A percentile compares a stretch with the other conserved stretches of the same genome.
Evolutionary conservation across 805 yeast species (phyloP).

Genomic region (Pichia nanzhaoensis): DNA sequence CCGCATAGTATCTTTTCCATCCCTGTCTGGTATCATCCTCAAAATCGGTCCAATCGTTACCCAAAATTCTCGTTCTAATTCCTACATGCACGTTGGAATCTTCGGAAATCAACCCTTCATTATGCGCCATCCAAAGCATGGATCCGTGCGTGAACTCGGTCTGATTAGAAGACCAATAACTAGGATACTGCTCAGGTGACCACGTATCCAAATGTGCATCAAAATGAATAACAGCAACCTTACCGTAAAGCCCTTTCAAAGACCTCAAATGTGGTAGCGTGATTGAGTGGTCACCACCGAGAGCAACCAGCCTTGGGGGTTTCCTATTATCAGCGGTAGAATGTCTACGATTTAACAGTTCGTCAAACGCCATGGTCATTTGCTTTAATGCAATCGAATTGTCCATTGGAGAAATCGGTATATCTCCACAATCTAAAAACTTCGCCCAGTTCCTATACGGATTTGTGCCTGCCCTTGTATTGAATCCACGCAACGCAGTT

Average conservation of each 20-base stretch:
- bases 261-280: slow-evolving; percentile 68
- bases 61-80: slow-evolving; percentile 64
- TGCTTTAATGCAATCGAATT: slow-evolving; percentile 45
- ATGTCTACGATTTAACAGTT: slow-evolving; percentile 37
- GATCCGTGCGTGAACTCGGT: slow-evolving; percentile 74
- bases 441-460: slow-evolving; percentile 46
- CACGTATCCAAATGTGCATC: slow-evolving; percentile 84
- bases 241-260: slow-evolving; percentile 53
- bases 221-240: slow-evolving; percentile 67
- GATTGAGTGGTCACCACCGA: slow-evolving; percentile 83
- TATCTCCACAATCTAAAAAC: slow-evolving; percentile 50
- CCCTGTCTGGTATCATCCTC: slow-evolving; percentile 62
- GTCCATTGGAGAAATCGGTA: slow-evolving; percentile 56
- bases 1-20: slow-evolving; percentile 63
- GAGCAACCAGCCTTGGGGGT: slow-evolving; percentile 59
- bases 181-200: slow-evolving; percentile 65
- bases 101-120: slow-evolving; percentile 57
- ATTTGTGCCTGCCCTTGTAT: slow-evolving; percentile 46
- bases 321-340: slow-evolving; percentile 22
- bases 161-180: slow-evolving; percentile 28
- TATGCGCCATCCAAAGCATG: slow-evolving; percentile 74
- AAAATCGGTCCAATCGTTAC: slow-evolving; percentile 52
- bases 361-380: slow-evolving; percentile 49
- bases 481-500: slow-evolving; percentile 60
- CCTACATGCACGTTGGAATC: slow-evolving; percentile 68